Evolutionary conservation across 495 filamentous ascomycete species (phyloP).

Genomic region (Penicillium flavigenum): DNA sequence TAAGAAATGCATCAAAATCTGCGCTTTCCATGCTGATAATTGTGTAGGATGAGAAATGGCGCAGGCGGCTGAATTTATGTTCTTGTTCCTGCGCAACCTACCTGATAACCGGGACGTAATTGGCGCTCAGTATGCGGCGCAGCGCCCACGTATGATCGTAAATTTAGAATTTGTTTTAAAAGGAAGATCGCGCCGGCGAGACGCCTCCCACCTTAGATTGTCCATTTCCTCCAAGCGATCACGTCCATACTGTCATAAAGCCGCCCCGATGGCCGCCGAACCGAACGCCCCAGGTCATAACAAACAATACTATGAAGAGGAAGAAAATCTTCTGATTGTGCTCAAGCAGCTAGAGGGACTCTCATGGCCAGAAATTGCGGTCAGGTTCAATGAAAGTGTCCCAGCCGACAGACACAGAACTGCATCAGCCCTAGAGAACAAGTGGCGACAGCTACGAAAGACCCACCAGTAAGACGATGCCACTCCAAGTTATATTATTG

Average conservation of each 20-base stretch:
- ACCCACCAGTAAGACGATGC: background rate
- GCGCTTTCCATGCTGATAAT: background rate
- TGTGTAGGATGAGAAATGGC: background rate
- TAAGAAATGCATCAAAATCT: constrained; percentile 1
- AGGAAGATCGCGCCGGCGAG: background rate
- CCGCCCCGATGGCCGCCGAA: constrained; percentile 1
- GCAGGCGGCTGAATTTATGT: background rate
- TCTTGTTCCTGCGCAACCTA: background rate
- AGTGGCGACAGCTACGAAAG: constrained; percentile 7
- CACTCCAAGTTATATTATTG: background rate
- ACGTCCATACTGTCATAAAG: background rate
- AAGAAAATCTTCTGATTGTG: constrained; percentile 6
- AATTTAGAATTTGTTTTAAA: constrained; percentile 2
- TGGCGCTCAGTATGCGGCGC: background rate
- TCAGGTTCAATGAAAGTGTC: constrained; percentile 13
- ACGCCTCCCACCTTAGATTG: constrained; percentile 2
- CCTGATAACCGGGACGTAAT: background rate
- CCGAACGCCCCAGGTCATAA: constrained; percentile 12
- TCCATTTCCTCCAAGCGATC: constrained; percentile 2
- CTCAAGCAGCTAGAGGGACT: constrained; percentile 2
- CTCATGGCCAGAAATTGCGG: constrained; percentile 4
- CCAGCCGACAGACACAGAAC: constrained; percentile 10
- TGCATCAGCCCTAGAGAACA: constrained; percentile 11
- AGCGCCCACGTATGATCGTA: constrained; percentile 2
- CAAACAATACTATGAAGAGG: constrained; percentile 9